Conservation (phyloP, 1,139 yeast species). For the Candida gigantensis region DNA sequence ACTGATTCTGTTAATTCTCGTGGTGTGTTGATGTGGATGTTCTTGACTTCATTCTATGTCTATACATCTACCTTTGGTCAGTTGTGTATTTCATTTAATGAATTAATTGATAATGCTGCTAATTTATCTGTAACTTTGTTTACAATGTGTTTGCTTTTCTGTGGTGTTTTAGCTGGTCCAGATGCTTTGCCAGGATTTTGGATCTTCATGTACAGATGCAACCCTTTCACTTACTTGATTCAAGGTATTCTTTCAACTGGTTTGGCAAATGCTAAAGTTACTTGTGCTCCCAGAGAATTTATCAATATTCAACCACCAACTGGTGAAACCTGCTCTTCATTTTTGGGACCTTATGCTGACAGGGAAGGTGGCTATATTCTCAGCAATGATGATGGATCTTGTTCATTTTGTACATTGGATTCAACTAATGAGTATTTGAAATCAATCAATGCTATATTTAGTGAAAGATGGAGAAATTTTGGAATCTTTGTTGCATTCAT, state of each 20-base stretch:
- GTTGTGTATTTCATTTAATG: slow-evolving; percentile 38
- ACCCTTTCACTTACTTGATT: slow-evolving; percentile 66
- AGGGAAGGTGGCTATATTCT: slow-evolving; percentile 50
- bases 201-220: slow-evolving; percentile 62
- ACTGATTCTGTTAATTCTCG: slow-evolving; percentile 27
- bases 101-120: slow-evolving; percentile 42
- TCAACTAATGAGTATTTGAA: slow-evolving; percentile 54
- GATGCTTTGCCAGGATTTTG: slow-evolving; percentile 34
- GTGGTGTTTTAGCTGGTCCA: slow-evolving; percentile 32
- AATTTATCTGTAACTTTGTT: slow-evolving; percentile 30
- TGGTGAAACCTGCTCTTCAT: slow-evolving; percentile 59
- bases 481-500: slow-evolving; percentile 57
- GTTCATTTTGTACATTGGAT: slow-evolving; percentile 53
- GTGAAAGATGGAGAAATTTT: slow-evolving; percentile 66
- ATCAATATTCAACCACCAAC: slow-evolving; percentile 33
- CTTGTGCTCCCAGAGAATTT: slow-evolving; percentile 30
- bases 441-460: slow-evolving; percentile 41
- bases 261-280: slow-evolving; percentile 25
- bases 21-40: slow-evolving; percentile 49
- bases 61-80: slow-evolving; percentile 42
- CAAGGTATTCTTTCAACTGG: slow-evolving; percentile 31
- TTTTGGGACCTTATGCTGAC: slow-evolving; percentile 45
- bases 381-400: slow-evolving; percentile 27
- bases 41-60: slow-evolving; percentile 37
- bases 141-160: slow-evolving; percentile 33